A percentile compares a stretch with the other conserved stretches of the same genome.
phyloP scores from a whole-genome alignment of 164 flowering plant genomes.

The Chloranthus sessilifolius region DNA sequence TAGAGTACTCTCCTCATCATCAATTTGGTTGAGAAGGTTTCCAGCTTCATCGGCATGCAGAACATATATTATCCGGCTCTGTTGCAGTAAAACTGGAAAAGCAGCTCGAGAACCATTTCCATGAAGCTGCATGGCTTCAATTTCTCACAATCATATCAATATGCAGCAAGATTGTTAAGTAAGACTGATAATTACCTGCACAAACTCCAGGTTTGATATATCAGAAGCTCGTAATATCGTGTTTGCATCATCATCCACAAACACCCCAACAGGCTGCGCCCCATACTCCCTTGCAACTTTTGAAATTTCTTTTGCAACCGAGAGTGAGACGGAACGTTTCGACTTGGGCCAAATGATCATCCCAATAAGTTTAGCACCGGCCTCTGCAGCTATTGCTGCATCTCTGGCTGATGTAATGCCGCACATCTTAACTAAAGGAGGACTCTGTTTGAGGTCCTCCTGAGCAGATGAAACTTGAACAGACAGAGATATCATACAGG shows the following conservation, averaged over 20 bases:
- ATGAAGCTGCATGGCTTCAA: constrained; percentile 63
- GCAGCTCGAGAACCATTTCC: constrained; percentile 71
- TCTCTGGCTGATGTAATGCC: constrained; percentile 54
- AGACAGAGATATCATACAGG: constrained; percentile 6
- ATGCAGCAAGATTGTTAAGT: neutral
- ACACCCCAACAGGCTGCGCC: constrained; percentile 89
- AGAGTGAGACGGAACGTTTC: constrained; percentile 74
- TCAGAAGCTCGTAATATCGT: constrained; percentile 61
- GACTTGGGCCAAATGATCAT: constrained; percentile 97
- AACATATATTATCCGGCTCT: constrained; percentile 70
- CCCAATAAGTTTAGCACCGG: constrained; percentile 57
- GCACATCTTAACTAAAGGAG: constrained; percentile 72
- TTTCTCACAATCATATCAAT: constrained; percentile 14
- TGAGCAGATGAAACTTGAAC: constrained; percentile 10
- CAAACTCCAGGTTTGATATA: constrained; percentile 60
- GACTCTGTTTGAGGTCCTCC: constrained; percentile 7
- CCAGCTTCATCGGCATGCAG: constrained; percentile 86
- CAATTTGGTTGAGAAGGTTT: constrained; percentile 53
- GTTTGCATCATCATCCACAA: constrained; percentile 83
- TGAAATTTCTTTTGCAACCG: constrained; percentile 77
- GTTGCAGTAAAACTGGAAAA: constrained; percentile 42
- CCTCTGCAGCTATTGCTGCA: constrained; percentile 31
- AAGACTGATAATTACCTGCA: constrained; percentile 49
- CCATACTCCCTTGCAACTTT: constrained; percentile 69
- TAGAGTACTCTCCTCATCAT: constrained; percentile 60